Evolutionary conservation across 306 rosid species (phyloP).

Genomic region (Ammopiptanthus mongolicus): DNA sequence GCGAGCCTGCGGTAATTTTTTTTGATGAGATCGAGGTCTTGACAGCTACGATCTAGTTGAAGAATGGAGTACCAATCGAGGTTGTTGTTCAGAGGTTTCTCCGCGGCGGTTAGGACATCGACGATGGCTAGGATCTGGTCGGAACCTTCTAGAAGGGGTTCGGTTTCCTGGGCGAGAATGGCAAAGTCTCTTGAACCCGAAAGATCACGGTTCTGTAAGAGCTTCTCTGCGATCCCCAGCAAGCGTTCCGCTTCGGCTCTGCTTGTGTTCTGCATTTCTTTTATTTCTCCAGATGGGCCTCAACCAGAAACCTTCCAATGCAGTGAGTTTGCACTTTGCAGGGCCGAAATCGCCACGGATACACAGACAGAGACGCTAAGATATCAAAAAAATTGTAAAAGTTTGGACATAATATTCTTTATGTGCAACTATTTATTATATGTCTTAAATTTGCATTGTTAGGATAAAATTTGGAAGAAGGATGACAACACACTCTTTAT

Average conservation of each 20-base stretch:
- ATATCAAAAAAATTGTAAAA: too few species aligned
- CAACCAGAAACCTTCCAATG: too few species aligned
- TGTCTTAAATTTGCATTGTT: too few species aligned
- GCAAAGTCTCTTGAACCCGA: slow-evolving; percentile 71
- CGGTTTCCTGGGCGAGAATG: slow-evolving; percentile 79
- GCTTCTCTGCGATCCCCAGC: slow-evolving; percentile 77
- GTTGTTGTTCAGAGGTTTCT: slow-evolving; percentile 47
- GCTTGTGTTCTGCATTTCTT: slow-evolving; percentile 29
- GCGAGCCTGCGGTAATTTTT: slow-evolving; percentile 71
- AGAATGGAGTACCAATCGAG: slow-evolving; percentile 82
- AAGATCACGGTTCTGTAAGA: slow-evolving; percentile 64
- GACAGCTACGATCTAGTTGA: slow-evolving; percentile 47
- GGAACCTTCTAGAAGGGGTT: slow-evolving; percentile 80
- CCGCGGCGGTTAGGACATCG: slow-evolving; percentile 70
- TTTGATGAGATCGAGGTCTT: slow-evolving; percentile 55
- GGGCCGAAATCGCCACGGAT: too few species aligned
- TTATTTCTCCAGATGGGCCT: too few species aligned
- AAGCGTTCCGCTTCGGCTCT: slow-evolving; percentile 75
- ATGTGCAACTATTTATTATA: too few species aligned
- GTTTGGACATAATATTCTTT: too few species aligned
- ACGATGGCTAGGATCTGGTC: slow-evolving; percentile 85
- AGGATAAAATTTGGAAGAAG: too few species aligned
- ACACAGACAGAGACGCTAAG: too few species aligned
- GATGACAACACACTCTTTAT: too few species aligned
- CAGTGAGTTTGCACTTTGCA: too few species aligned